These are phyloP conservation scores for Diphasiastrum complanatum DNA, from an alignment of 83 land plant species.

Conservation along the genomic window DNA sequence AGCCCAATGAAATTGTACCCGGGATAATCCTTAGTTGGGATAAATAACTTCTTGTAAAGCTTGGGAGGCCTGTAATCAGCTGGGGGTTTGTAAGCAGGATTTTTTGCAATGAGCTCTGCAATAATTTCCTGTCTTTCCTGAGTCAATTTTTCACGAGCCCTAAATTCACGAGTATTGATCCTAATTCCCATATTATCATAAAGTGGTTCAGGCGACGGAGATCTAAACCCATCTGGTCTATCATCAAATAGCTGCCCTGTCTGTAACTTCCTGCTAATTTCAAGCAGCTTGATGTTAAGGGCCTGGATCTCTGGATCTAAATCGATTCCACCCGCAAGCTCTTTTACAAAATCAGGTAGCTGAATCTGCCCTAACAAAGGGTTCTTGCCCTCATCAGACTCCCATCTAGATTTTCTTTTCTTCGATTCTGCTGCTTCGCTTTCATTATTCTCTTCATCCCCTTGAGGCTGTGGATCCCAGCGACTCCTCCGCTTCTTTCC, in stretches of 20 bases:
- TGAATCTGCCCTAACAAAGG: conserved; percentile 26
- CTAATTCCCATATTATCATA: conserved; percentile 45
- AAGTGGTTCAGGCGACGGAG: conserved; percentile 43
- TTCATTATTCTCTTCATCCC: conserved; percentile 27
- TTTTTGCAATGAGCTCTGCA: conserved; percentile 29
- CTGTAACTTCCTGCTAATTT: conserved; percentile 36
- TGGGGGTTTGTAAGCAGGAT: conserved; percentile 41
- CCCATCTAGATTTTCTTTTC: conserved; percentile 42
- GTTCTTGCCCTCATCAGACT: conserved; percentile 33
- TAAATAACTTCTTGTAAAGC: conserved; percentile 35
- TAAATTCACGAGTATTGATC: conserved; percentile 37
- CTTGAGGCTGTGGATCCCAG: conserved; percentile 39
- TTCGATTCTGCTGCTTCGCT: conserved; percentile 19
- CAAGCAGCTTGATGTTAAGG: conserved; percentile 35
- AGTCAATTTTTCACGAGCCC: conserved; percentile 38
- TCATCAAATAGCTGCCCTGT: conserved; percentile 34
- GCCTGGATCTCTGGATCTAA: conserved; percentile 41
- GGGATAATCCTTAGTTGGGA: conserved; percentile 39
- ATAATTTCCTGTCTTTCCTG: conserved; percentile 39
- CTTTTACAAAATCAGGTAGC: conserved; percentile 33
- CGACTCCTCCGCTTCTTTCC: conserved; percentile 35
- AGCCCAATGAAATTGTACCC: conserved; percentile 43
- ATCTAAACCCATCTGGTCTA: conserved; percentile 25
- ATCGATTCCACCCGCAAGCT: conserved; percentile 38
- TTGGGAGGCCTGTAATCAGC: conserved; percentile 42